A percentile compares a stretch with the other conserved stretches of the same genome.
These are phyloP conservation scores for Wilcoxina mikolae DNA, from an alignment of 495 filamentous ascomycete genomes.

Conservation along the genomic window DNA sequence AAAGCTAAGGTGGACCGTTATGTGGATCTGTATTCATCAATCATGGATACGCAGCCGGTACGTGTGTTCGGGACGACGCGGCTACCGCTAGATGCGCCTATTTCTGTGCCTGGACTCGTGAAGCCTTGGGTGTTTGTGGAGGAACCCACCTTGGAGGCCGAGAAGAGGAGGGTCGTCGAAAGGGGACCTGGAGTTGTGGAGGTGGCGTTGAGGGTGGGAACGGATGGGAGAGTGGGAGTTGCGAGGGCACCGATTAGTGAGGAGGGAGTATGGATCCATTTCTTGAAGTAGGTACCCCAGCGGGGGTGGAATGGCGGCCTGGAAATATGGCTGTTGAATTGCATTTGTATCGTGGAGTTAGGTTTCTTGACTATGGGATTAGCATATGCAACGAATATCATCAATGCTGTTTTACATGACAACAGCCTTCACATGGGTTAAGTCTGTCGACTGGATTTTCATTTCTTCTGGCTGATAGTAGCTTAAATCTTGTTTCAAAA, in stretches of 20 bases:
- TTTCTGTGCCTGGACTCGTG: constrained; percentile 11
- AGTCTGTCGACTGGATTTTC: no score
- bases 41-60: constrained; percentile 22
- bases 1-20: constrained; percentile 15
- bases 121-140: constrained; percentile 27
- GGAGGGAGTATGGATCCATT: constrained; percentile 28
- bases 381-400: no score
- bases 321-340: background rate
- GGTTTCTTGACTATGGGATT: background rate
- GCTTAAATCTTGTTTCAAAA: no score
- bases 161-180: constrained; percentile 18
- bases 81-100: constrained; percentile 20
- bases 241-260: constrained; percentile 23
- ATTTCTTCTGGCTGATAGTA: no score
- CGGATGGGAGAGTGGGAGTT: constrained; percentile 18
- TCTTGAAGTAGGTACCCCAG: constrained; percentile 26
- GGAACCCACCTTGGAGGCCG: constrained; percentile 17
- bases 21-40: constrained; percentile 22
- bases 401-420: no score
- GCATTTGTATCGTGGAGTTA: background rate
- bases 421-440: no score
- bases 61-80: constrained; percentile 21
- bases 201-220: constrained; percentile 25
- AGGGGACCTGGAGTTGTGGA: constrained; percentile 25
- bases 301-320: background rate